phyloP scores from a whole-genome alignment of 2,329 filamentous ascomycete genomes.

The Colletotrichum siamense region DNA sequence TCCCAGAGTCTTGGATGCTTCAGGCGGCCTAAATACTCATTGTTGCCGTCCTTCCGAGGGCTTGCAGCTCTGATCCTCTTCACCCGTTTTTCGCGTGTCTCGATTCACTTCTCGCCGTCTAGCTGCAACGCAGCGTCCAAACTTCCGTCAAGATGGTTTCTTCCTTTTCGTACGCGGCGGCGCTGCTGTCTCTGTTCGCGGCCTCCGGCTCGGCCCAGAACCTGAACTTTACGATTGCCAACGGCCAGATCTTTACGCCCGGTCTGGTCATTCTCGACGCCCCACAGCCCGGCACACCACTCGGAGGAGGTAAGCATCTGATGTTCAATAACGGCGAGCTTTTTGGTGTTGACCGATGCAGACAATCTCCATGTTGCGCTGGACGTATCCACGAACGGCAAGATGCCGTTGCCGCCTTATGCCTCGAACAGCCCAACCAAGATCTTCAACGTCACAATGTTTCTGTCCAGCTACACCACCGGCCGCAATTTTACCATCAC shows the following conservation, averaged over 20 bases:
- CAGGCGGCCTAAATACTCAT: slow-evolving; percentile 14
- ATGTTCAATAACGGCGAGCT: neutral
- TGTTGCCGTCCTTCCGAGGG: neutral
- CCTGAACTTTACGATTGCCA: slow-evolving; percentile 67
- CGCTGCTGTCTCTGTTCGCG: slow-evolving; percentile 32
- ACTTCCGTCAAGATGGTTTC: neutral
- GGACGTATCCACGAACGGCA: slow-evolving; percentile 70
- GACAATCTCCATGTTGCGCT: slow-evolving; percentile 68
- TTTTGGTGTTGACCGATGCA: slow-evolving; percentile 28
- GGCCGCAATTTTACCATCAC: slow-evolving; percentile 72
- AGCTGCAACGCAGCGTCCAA: neutral
- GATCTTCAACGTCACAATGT: slow-evolving; percentile 70
- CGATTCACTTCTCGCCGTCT: neutral
- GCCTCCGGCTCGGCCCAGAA: slow-evolving; percentile 35
- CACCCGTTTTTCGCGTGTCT: neutral
- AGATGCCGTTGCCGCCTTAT: slow-evolving; percentile 64
- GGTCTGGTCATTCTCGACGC: slow-evolving; percentile 71
- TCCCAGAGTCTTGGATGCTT: slow-evolving; percentile 11
- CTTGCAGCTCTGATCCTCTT: slow-evolving; percentile 7
- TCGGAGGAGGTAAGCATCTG: slow-evolving; percentile 63
- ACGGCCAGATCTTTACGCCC: slow-evolving; percentile 73
- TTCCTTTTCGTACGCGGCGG: slow-evolving; percentile 5
- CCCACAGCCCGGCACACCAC: slow-evolving; percentile 67
- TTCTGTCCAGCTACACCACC: slow-evolving; percentile 68
- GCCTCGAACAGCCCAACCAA: slow-evolving; percentile 57